Conservation (phyloP, 768 basidiomycete species). For the Cantharellus cinnabarinus region DNA sequence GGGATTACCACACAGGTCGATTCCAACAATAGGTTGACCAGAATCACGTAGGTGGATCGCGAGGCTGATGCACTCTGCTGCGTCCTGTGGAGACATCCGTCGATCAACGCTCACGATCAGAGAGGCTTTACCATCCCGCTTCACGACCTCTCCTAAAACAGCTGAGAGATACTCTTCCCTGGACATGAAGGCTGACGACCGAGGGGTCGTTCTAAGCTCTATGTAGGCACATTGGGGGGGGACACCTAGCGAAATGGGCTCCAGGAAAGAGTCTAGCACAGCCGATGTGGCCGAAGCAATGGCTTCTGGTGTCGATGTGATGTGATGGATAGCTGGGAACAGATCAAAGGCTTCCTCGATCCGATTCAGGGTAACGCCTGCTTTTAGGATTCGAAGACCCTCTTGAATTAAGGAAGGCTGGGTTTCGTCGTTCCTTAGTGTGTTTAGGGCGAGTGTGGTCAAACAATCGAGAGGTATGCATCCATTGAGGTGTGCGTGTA, state of each 20-base stretch:
- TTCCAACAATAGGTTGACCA: slow-evolving; percentile 47
- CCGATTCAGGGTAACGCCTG: slow-evolving; percentile 26
- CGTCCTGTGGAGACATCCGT: slow-evolving; percentile 31
- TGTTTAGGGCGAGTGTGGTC: slow-evolving; percentile 36
- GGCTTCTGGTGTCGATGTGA: slow-evolving; percentile 40
- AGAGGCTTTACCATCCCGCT: slow-evolving; percentile 34
- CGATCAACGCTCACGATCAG: slow-evolving; percentile 64
- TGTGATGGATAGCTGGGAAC: slow-evolving; percentile 59
- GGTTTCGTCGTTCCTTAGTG: background rate
- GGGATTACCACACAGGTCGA: slow-evolving; percentile 71
- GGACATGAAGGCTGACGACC: slow-evolving; percentile 35
- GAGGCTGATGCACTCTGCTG: slow-evolving; percentile 35
- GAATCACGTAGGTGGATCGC: slow-evolving; percentile 32
- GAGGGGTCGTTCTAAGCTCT: slow-evolving; percentile 69
- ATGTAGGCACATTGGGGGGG: slow-evolving; percentile 44
- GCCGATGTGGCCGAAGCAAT: slow-evolving; percentile 37
- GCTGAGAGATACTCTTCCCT: slow-evolving; percentile 38
- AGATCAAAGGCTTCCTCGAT: slow-evolving; percentile 52
- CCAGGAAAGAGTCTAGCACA: slow-evolving; percentile 48
- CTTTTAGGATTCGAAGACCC: slow-evolving; percentile 24
- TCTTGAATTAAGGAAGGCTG: slow-evolving; percentile 16
- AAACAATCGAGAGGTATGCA: slow-evolving; percentile 52
- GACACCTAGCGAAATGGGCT: slow-evolving; percentile 9
- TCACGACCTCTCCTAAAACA: slow-evolving; percentile 40
- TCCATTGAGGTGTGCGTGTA: slow-evolving; percentile 73